Percentiles rank a stretch among this genome's conserved stretches.
These are phyloP conservation scores for Thinopyrum elongatum DNA, from an alignment of 176 grass and related monocot genomes.

Conservation along the genomic window DNA sequence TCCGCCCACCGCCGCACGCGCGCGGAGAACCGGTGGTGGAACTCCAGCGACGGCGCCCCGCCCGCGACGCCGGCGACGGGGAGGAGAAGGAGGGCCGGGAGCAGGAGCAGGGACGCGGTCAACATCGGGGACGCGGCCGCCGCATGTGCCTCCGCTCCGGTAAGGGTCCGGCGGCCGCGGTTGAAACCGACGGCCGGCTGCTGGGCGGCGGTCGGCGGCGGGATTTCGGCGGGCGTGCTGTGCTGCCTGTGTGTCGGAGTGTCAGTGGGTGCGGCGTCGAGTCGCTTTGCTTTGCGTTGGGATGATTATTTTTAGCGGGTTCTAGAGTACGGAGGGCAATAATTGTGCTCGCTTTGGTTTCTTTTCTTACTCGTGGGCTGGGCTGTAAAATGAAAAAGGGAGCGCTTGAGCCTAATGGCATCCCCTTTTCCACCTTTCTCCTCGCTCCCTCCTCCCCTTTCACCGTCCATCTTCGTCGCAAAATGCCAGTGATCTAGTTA, in stretches of 20 bases:
- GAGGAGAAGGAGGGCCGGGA: background rate
- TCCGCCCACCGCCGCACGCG: constrained; percentile 49
- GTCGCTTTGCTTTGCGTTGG: background rate
- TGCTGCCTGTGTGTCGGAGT: background rate
- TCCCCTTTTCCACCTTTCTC: background rate
- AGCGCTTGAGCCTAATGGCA: background rate
- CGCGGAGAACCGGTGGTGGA: constrained; percentile 73
- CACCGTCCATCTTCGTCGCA: background rate
- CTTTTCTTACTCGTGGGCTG: background rate
- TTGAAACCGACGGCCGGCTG: background rate
- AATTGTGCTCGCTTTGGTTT: background rate
- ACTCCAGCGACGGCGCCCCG: constrained; percentile 27
- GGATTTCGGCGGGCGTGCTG: background rate
- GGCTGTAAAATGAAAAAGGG: background rate
- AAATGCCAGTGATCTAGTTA: too few species aligned
- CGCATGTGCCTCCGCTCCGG: constrained; percentile 1
- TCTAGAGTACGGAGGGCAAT: background rate
- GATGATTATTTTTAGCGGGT: background rate
- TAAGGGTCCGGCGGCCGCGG: background rate
- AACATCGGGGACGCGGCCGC: constrained; percentile 9
- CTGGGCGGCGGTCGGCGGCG: background rate
- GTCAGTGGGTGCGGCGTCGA: constrained; percentile 10
- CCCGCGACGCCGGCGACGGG: background rate
- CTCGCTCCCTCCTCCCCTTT: too few species aligned
- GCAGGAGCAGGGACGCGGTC: background rate